Evolutionary conservation across 306 rosid genomes (phyloP), one percentile per base, ranked within the genome.

Genomic region (Rosa chinensis): DNA sequence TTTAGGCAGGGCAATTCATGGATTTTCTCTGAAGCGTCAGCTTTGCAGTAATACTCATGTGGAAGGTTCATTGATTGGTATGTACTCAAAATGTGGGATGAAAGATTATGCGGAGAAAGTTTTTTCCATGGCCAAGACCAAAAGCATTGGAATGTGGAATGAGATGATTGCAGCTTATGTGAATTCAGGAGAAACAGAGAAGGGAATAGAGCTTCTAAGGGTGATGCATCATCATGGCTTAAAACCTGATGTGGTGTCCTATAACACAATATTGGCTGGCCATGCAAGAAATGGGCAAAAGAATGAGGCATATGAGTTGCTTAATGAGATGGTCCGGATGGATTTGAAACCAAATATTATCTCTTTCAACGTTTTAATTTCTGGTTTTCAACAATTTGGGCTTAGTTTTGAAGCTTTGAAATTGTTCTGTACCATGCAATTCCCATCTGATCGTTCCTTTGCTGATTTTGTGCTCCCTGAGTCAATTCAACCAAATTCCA

Each of bases 381-480:
- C 89, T 73, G 89, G 91, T 14, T 88, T 85, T 83, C 89, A 85
- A 85, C 86, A 83, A 70, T 81, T 50, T 69, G 87, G 87, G 66
- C 87, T 85, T 42, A 63, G 79, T 85, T 74, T 74, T 79, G 91
- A 83, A 79, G 87, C 89, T 76, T 67, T 88, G 37, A 79, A 74
- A 28, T 56, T 85, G 64, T 88, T 83, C 75, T 82, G 49, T 83
- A 37, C 64, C 72, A 66, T 81, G 83, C 87, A 75, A 62, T 72
- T 73, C 83, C 82, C 85, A 47, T 80, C 59, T 25, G 48, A 44
- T 78, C 82, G 56, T 72, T 73, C n/a, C 78, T 68, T 74, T 47
- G 76, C 39, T 11, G 44, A 76, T 52, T 45, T 73, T 25, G 21
- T 56, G 68, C 45, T 83, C 23, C 12, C 32, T 13, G 44, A 66